These are phyloP conservation scores for Cadophora gregata DNA, from an alignment of 2,329 filamentous ascomycete genomes.

Conservation along the genomic window DNA sequence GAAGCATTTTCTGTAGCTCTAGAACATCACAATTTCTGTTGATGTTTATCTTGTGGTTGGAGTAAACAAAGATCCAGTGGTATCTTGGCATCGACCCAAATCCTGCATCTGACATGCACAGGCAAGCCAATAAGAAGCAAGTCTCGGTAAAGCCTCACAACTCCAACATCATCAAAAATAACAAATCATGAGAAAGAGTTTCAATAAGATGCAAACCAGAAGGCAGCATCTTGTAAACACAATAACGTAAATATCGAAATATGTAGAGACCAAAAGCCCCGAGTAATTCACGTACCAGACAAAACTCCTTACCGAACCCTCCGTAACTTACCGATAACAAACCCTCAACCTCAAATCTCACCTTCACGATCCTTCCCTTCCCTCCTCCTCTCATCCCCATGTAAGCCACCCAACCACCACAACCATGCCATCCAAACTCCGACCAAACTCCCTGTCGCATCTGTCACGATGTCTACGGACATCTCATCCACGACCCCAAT, in stretches of 20 bases:
- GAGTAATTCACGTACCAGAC: neutral
- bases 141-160: neutral
- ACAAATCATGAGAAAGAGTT: neutral
- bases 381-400: neutral
- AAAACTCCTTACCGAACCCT: slow-evolving; percentile 1
- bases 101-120: neutral
- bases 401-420: neutral
- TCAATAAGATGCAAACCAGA: neutral
- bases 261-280: neutral
- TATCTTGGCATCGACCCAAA: slow-evolving; percentile 7
- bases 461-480: neutral
- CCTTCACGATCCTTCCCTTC: neutral
- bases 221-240: neutral
- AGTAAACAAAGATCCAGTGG: slow-evolving; percentile 7
- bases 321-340: slow-evolving; percentile 11
- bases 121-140: neutral
- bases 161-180: neutral
- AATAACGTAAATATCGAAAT: neutral
- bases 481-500: slow-evolving; percentile 4
- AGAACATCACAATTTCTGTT: neutral
- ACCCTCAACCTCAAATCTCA: neutral
- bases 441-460: slow-evolving; percentile 2
- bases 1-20: neutral
- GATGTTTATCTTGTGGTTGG: neutral
- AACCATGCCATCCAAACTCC: slow-evolving; percentile 27